phyloP scores from a whole-genome alignment of 1,139 yeast species.

The Suhomyces maxii region DNA sequence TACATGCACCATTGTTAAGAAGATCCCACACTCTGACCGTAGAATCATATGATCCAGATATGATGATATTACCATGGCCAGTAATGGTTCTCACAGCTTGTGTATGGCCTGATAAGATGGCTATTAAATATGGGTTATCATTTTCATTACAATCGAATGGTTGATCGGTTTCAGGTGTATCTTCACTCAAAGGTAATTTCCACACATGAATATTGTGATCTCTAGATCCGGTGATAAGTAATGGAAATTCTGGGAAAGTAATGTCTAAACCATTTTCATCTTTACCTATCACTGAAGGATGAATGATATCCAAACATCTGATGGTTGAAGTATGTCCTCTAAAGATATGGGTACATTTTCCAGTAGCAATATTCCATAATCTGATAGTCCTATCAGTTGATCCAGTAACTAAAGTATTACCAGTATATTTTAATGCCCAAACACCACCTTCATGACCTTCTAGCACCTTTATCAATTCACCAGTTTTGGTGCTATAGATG shows the following conservation, averaged over 20 bases:
- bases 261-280: slow-evolving; percentile 65
- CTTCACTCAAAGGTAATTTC: slow-evolving; percentile 68
- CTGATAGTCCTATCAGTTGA: slow-evolving; percentile 59
- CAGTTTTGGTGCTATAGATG: slow-evolving; percentile 77
- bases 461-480: slow-evolving; percentile 64
- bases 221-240: slow-evolving; percentile 85
- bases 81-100: slow-evolving; percentile 87
- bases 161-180: slow-evolving; percentile 27
- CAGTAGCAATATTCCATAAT: slow-evolving; percentile 60
- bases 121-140: slow-evolving; percentile 70
- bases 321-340: slow-evolving; percentile 92
- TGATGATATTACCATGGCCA: slow-evolving; percentile 79
- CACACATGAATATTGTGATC: slow-evolving; percentile 88
- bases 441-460: slow-evolving; percentile 97
- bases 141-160: slow-evolving; percentile 34
- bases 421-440: slow-evolving; percentile 92
- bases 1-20: slow-evolving; percentile 65
- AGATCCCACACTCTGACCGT: slow-evolving; percentile 93
- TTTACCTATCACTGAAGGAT: slow-evolving; percentile 60
- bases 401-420: slow-evolving; percentile 64
- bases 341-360: slow-evolving; percentile 59
- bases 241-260: slow-evolving; percentile 60
- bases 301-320: slow-evolving; percentile 81
- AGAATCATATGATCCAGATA: slow-evolving; percentile 90
- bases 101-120: slow-evolving; percentile 81